Percentiles rank a stretch among this genome's conserved stretches.
phyloP scores from a whole-genome alignment of 345 rosid species.

The Eucalyptus victrix region DNA sequence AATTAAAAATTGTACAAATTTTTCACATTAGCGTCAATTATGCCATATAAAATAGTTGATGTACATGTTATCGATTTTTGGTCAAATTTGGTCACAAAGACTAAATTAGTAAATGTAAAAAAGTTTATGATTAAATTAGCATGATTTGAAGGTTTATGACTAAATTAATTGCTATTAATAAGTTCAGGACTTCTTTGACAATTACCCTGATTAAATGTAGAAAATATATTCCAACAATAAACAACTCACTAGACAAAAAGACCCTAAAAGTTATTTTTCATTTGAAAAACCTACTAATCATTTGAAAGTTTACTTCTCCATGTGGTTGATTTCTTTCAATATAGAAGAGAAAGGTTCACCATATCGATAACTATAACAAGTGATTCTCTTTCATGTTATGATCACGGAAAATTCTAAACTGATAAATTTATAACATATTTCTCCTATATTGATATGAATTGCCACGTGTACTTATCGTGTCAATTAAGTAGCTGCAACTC shows the following conservation, averaged over 20 bases:
- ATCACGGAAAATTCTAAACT: rapidly evolving
- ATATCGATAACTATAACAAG: neutral
- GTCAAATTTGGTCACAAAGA: neutral
- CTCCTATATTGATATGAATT: neutral
- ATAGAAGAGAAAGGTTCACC: neutral
- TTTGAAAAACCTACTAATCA: neutral
- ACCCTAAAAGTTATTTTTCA: neutral
- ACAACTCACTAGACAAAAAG: neutral
- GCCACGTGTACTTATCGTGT: neutral
- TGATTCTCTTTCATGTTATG: neutral
- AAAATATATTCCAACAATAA: neutral
- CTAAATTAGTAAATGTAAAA: neutral
- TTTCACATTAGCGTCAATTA: rapidly evolving
- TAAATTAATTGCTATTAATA: too few species aligned
- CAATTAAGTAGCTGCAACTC: too few species aligned
- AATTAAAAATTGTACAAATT: neutral
- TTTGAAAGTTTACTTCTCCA: neutral
- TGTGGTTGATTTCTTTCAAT: neutral
- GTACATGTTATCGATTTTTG: too few species aligned
- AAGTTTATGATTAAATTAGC: neutral
- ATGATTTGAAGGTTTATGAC: too few species aligned
- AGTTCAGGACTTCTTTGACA: neutral
- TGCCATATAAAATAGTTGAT: neutral
- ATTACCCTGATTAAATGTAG: neutral
- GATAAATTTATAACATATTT: too few species aligned